These are phyloP conservation scores for Asterionellopsis glacialis DNA, from an alignment of 108 stramenopile species.

Conservation along the genomic window DNA sequence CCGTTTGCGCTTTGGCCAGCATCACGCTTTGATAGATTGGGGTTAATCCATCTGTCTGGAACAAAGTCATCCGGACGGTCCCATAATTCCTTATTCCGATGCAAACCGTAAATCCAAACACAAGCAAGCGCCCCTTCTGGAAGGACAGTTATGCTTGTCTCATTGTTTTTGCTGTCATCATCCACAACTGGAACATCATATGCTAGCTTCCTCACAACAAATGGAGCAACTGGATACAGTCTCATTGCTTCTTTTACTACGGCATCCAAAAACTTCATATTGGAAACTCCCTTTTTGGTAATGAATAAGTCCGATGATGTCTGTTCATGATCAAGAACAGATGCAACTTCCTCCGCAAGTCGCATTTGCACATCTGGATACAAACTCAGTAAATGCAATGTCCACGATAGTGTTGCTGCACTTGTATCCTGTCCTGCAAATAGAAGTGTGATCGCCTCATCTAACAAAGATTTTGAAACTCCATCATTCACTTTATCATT, in stretches of 20 bases:
- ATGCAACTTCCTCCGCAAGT: slow-evolving; percentile 51
- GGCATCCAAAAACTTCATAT: slow-evolving; percentile 77
- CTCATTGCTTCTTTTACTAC: slow-evolving; percentile 89
- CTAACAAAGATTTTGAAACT: slow-evolving; percentile 52
- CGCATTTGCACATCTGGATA: slow-evolving; percentile 59
- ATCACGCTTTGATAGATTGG: slow-evolving; percentile 8
- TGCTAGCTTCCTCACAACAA: slow-evolving; percentile 73
- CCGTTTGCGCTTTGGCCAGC: slow-evolving; percentile 52
- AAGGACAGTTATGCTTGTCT: slow-evolving; percentile 27
- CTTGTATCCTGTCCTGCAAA: slow-evolving; percentile 95
- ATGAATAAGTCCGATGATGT: slow-evolving; percentile 8
- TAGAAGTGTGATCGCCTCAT: slow-evolving; percentile 88
- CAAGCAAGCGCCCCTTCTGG: slow-evolving; percentile 76
- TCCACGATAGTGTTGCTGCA: slow-evolving; percentile 92
- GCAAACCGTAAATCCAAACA: slow-evolving; percentile 92
- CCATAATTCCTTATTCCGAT: slow-evolving; percentile 85
- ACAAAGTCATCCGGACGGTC: slow-evolving; percentile 76
- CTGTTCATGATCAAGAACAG: slow-evolving; percentile 12
- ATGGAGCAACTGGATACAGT: slow-evolving; percentile 92
- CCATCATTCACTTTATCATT: background rate
- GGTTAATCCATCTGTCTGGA: slow-evolving; percentile 82
- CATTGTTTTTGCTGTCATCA: background rate
- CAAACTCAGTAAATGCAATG: slow-evolving; percentile 83
- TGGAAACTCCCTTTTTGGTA: slow-evolving; percentile 37
- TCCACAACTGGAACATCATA: slow-evolving; percentile 41